Conservation (phyloP, 2,329 filamentous ascomycete species). For the Microdochium bolleyi region DNA sequence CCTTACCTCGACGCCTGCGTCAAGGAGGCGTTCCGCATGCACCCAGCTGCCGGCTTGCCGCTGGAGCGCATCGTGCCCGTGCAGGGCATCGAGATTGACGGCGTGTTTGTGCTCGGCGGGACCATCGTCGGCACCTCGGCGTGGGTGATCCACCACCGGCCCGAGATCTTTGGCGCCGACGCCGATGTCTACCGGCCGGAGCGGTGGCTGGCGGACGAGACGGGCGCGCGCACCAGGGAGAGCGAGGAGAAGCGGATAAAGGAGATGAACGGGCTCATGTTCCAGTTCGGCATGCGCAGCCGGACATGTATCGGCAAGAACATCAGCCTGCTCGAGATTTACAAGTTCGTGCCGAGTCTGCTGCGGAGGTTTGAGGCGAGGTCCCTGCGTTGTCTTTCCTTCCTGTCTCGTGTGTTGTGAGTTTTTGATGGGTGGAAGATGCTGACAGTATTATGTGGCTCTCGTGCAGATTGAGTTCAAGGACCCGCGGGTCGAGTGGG, state of each 20-base stretch:
- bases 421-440: not conserved
- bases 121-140: slow-evolving; percentile 69
- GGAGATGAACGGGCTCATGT: slow-evolving; percentile 61
- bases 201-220: slow-evolving; percentile 48
- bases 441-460: not conserved
- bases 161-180: slow-evolving; percentile 61
- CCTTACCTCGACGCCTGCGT: slow-evolving; percentile 71
- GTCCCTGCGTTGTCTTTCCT: not conserved
- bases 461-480: slow-evolving; percentile 39
- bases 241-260: slow-evolving; percentile 45
- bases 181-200: slow-evolving; percentile 61
- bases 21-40: slow-evolving; percentile 70
- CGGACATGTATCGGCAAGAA: slow-evolving; percentile 66
- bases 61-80: slow-evolving; percentile 66
- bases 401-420: not conserved
- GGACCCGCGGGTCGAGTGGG: slow-evolving; percentile 49
- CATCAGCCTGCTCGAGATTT: slow-evolving; percentile 54
- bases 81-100: slow-evolving; percentile 55
- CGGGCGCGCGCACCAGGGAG: slow-evolving; percentile 11
- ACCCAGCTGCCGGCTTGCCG: slow-evolving; percentile 65
- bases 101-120: slow-evolving; percentile 55
- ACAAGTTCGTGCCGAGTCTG: slow-evolving; percentile 53
- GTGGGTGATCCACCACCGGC: slow-evolving; percentile 64
- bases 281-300: slow-evolving; percentile 66
- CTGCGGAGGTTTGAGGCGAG: slow-evolving; percentile 52